phyloP scores from a whole-genome alignment of 495 filamentous ascomycete genomes.

The Penicillium pancosmium region DNA sequence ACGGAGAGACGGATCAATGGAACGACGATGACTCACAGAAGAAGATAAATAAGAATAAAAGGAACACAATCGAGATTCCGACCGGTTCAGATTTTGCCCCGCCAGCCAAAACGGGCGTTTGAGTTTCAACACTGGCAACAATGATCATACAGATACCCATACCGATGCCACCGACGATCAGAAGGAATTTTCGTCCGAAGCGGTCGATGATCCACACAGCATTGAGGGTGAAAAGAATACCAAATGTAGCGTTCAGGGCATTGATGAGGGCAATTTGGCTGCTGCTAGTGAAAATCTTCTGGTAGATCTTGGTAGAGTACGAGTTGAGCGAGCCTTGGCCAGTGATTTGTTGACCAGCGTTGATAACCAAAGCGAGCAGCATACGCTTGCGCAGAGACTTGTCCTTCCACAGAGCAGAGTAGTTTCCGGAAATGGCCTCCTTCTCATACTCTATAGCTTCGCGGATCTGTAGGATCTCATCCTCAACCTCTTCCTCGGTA shows the following conservation, averaged over 20 bases:
- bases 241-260: conserved; percentile 70
- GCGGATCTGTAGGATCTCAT: conserved; percentile 57
- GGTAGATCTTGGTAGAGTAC: conserved; percentile 66
- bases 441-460: conserved; percentile 65
- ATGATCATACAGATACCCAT: conserved; percentile 72
- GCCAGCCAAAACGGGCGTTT: conserved; percentile 48
- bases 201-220: conserved; percentile 71
- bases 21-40: conserved; percentile 51
- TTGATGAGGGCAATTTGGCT: conserved; percentile 68
- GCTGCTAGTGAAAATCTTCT: conserved; percentile 58
- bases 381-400: conserved; percentile 61
- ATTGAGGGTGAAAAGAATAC: conserved; percentile 65
- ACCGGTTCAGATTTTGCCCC: conserved; percentile 58
- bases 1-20: not conserved
- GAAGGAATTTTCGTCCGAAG: conserved; percentile 68
- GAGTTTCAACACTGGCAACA: conserved; percentile 64
- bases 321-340: conserved; percentile 65
- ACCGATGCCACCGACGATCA: conserved; percentile 70
- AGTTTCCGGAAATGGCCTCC: conserved; percentile 58
- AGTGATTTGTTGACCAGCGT: conserved; percentile 64
- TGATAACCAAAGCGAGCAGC: conserved; percentile 55
- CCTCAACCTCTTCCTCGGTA: conserved; percentile 60
- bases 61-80: conserved; percentile 64
- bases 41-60: conserved; percentile 66
- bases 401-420: conserved; percentile 63